Evolutionary conservation across 2,329 filamentous ascomycete species (phyloP).

Genomic region (Colletotrichum acutatum): DNA sequence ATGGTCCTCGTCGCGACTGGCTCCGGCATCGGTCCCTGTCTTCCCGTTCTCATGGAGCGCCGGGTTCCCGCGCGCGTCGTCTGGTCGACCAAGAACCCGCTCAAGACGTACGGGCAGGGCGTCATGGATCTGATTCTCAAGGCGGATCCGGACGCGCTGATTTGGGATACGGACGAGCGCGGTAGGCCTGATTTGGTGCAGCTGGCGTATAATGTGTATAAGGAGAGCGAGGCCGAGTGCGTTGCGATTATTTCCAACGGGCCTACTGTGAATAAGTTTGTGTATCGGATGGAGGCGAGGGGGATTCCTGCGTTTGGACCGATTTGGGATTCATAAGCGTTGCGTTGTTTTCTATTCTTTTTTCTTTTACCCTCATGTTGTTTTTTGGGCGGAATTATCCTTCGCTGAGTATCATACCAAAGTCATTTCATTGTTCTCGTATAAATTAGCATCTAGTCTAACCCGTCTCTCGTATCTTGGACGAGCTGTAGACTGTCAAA

Average conservation of each 20-base stretch:
- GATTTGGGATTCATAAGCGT: slow-evolving; percentile 70
- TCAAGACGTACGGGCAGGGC: slow-evolving; percentile 69
- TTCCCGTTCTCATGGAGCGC: slow-evolving; percentile 66
- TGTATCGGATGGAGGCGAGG: slow-evolving; percentile 74
- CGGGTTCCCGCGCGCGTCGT: slow-evolving; percentile 68
- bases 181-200: slow-evolving; percentile 67
- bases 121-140: slow-evolving; percentile 67
- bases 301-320: slow-evolving; percentile 77
- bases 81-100: slow-evolving; percentile 74
- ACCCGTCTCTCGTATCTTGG: too few species aligned
- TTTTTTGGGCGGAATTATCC: too few species aligned
- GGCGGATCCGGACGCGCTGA: slow-evolving; percentile 71
- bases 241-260: slow-evolving; percentile 80
- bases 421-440: background rate
- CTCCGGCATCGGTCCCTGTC: slow-evolving; percentile 77
- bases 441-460: background rate
- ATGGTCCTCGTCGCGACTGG: slow-evolving; percentile 77
- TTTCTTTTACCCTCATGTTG: background rate
- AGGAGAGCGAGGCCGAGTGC: slow-evolving; percentile 71
- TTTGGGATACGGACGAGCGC: slow-evolving; percentile 71
- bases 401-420: background rate
- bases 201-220: slow-evolving; percentile 63
- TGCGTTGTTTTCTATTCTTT: background rate
- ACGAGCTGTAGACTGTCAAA: too few species aligned
- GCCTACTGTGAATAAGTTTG: slow-evolving; percentile 72